Conservation (phyloP, 805 yeast genomes). For the Saccharomycopsis sp. region DNA sequence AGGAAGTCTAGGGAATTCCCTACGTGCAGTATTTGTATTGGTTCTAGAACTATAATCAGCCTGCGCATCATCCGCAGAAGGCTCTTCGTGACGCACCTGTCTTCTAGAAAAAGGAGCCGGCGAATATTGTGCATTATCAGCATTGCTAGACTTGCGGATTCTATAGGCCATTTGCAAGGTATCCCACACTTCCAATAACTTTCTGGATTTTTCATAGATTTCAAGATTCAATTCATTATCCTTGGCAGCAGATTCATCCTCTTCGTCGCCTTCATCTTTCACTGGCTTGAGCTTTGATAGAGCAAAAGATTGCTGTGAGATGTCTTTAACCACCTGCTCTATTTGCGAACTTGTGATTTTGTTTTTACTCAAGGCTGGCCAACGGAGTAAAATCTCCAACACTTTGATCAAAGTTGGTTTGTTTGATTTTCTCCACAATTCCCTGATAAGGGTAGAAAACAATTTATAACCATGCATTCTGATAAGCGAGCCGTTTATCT, state of each 20-base stretch:
- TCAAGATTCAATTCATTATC: slow-evolving; percentile 23
- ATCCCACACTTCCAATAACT: slow-evolving; percentile 62
- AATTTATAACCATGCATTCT: slow-evolving; percentile 85
- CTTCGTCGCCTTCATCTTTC: slow-evolving; percentile 27
- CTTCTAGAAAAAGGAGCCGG: slow-evolving; percentile 22
- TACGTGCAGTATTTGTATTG: neutral
- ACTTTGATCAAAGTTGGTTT: slow-evolving; percentile 29
- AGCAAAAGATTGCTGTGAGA: slow-evolving; percentile 25
- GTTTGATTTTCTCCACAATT: slow-evolving; percentile 27
- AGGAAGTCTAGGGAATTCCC: slow-evolving; percentile 30
- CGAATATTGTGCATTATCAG: slow-evolving; percentile 14
- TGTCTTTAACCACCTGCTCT: slow-evolving; percentile 49
- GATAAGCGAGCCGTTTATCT: slow-evolving; percentile 52
- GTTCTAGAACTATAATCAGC: neutral
- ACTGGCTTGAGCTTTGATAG: neutral
- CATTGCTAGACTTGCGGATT: slow-evolving; percentile 54
- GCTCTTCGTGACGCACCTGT: slow-evolving; percentile 16
- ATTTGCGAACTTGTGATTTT: slow-evolving; percentile 70
- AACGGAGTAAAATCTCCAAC: slow-evolving; percentile 48
- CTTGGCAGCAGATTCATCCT: slow-evolving; percentile 22
- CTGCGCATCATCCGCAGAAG: neutral
- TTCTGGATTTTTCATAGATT: slow-evolving; percentile 33
- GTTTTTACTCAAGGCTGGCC: slow-evolving; percentile 73
- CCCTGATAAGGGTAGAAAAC: slow-evolving; percentile 52
- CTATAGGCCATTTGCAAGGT: slow-evolving; percentile 73